Evolutionary conservation across 1,139 yeast species (phyloP).

Genomic region (Blastobotrys persicus): DNA sequence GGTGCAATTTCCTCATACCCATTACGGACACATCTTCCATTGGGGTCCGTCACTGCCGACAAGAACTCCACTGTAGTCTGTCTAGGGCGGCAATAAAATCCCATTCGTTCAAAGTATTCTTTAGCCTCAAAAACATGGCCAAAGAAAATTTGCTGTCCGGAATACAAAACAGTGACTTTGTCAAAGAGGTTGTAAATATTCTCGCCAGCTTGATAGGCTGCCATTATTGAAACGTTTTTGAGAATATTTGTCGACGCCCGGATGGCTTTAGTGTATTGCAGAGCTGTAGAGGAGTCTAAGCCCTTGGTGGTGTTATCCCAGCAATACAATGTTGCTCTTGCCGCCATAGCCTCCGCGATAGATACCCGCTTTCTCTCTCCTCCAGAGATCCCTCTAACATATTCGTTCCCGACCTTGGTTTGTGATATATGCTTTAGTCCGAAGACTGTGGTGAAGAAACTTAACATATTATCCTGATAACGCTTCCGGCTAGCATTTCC

Average conservation of each 20-base stretch:
- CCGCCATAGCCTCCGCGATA: conserved; percentile 56
- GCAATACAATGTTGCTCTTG: conserved; percentile 54
- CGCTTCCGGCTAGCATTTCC: conserved; percentile 47
- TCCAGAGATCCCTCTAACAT: conserved; percentile 58
- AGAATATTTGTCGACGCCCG: conserved; percentile 55
- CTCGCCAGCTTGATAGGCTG: conserved; percentile 62
- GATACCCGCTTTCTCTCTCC: conserved; percentile 62
- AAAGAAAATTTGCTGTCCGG: conserved; percentile 55
- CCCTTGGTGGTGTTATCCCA: conserved; percentile 76
- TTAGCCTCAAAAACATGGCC: conserved; percentile 53
- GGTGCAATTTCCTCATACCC: conserved; percentile 48
- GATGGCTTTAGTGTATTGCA: conserved; percentile 59
- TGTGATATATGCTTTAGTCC: conserved; percentile 53
- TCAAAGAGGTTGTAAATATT: conserved; percentile 59
- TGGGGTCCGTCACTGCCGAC: conserved; percentile 60
- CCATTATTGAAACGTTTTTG: conserved; percentile 53
- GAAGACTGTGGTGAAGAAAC: conserved; percentile 51
- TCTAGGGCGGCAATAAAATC: conserved; percentile 56
- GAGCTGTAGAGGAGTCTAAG: conserved; percentile 66
- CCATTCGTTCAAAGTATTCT: conserved; percentile 55
- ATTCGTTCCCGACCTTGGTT: conserved; percentile 58
- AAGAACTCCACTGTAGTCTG: conserved; percentile 58
- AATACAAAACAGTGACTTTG: conserved; percentile 57
- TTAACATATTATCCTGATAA: conserved; percentile 47
- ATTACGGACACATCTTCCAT: conserved; percentile 41